Base-by-base conservation (phyloP, 176 grass and related monocot genomes). In the Echinochloa phyllopogon region DNA sequence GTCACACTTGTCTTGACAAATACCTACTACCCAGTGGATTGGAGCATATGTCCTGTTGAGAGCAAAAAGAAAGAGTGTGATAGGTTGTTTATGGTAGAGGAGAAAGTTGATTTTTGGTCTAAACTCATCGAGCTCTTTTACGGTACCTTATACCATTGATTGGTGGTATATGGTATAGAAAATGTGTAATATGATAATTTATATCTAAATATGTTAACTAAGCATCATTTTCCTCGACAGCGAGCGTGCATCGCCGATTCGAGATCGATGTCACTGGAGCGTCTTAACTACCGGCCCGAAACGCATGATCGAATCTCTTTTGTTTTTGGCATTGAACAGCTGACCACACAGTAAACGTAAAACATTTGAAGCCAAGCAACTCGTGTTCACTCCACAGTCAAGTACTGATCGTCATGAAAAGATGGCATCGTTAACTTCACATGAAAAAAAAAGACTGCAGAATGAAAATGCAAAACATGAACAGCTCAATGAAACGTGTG, bases 101-200 rank as follows among this genome's bases (percentile, higher is more conserved):
- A 77, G 73, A 86, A 86, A 40, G 64, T 21, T 73, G 78, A 65
- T 78, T 90, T 33, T 72, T 41, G 14, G 65, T 86, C 78, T 16
- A 58, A 58, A 29, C 49, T 74, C 82, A 41, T 33, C n/a, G n/a
- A n/a, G n/a, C n/a, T n/a, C n/a, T n/a, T n/a, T n/a, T n/a, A n/a
- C n/a, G n/a, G n/a, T n/a, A n/a, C n/a, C n/a, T n/a, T n/a, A n/a
- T n/a, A n/a, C n/a, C n/a, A n/a, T n/a, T n/a, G n/a, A n/a, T n/a
- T n/a, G n/a, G n/a, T n/a, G n/a, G n/a, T n/a, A n/a, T n/a, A n/a
- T n/a, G n/a, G n/a, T n/a, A n/a, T n/a, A n/a, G n/a, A n/a, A n/a
- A n/a, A n/a, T n/a, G n/a, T n/a, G n/a, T n/a, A n/a, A n/a, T n/a
- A n/a, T n/a, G n/a, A n/a, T n/a, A n/a, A n/a, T n/a, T n/a, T n/a